phyloP scores from a whole-genome alignment of 192 early-diverging fungal genomes.

The Podila epigama region DNA sequence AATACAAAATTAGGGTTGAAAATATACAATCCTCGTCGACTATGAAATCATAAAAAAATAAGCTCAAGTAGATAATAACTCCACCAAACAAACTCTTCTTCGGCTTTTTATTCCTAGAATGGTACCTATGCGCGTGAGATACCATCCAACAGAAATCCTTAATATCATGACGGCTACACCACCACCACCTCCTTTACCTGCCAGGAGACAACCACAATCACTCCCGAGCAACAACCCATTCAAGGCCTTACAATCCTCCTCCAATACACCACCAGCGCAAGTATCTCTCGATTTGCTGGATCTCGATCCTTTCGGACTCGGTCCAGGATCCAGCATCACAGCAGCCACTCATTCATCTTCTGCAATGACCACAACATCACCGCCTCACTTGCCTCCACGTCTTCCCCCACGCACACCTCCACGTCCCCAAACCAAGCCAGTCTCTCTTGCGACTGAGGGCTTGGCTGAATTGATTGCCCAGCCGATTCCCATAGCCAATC shows the following conservation, averaged over 20 bases:
- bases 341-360: too few relatives aligned
- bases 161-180: constrained; percentile 3
- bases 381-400: too few relatives aligned
- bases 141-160: not conserved
- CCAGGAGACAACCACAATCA: not conserved
- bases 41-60: too few relatives aligned
- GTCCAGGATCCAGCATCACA: too few relatives aligned
- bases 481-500: not conserved
- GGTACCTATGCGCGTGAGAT: constrained; percentile 15
- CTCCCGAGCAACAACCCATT: not conserved
- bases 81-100: too few relatives aligned
- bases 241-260: not conserved
- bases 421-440: not conserved
- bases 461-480: constrained; percentile 5
- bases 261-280: not conserved
- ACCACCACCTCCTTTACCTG: not conserved
- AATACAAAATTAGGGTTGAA: not conserved
- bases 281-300: too few relatives aligned
- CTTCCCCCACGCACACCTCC: not conserved
- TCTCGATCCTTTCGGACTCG: not conserved
- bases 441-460: not conserved
- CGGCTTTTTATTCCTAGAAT: not conserved
- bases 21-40: too few relatives aligned
- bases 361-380: too few relatives aligned
- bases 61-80: too few relatives aligned